Base-by-base conservation (phyloP, 371 early-diverging fungal genomes). In the Blyttiomyces sp. region DNA sequence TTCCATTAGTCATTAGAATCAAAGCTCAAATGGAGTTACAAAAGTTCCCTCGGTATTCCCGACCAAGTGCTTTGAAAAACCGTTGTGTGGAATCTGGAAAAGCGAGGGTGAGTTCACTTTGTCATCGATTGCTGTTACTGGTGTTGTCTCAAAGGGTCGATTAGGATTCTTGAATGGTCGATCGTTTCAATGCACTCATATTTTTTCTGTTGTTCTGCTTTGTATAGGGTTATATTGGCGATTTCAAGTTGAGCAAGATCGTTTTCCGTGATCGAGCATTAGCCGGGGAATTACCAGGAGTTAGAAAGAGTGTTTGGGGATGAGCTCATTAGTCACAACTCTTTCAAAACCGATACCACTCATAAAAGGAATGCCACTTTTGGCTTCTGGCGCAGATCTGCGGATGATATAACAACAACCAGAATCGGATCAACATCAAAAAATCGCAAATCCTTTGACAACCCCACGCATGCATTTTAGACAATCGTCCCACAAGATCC, bases 261-360 rank as follows among this genome's bases (percentile, higher is more conserved):
- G 62, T 67, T 21, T 77, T 77, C 59, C 23, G 78, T 21, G 64
- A 74, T 30, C 57, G 61, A 43, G 75, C 78, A 6, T 49, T 75
- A 33, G 69, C 69, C 2, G 78, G 78, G 11, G 68, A 73, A 57
- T 55, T 77, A 28, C 78, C 78, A 0, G 78, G 78, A 27, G 78
- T 77, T n/a, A 61, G 60, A 33, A 77, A 75, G 63, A 55, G 57
- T 34, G 33, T 44, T 4, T 77, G 77, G 77, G 73, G 57, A 53
- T 53, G 6, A 19, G 24, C 35, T n/a, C 28, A 7, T 2, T n/a
- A 9, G 43, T 3, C 28, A 54, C 27, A 11, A 46, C 48, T 19
- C n/a, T n/a, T n/a, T n/a, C n/a, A n/a, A n/a, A n/a, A n/a, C n/a
- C n/a, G n/a, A n/a, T n/a, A n/a, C n/a, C n/a, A n/a, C n/a, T n/a